Evolutionary conservation across 345 rosid species (phyloP), one percentile per base, ranked within the genome.

Genomic region (Ricinus communis): DNA sequence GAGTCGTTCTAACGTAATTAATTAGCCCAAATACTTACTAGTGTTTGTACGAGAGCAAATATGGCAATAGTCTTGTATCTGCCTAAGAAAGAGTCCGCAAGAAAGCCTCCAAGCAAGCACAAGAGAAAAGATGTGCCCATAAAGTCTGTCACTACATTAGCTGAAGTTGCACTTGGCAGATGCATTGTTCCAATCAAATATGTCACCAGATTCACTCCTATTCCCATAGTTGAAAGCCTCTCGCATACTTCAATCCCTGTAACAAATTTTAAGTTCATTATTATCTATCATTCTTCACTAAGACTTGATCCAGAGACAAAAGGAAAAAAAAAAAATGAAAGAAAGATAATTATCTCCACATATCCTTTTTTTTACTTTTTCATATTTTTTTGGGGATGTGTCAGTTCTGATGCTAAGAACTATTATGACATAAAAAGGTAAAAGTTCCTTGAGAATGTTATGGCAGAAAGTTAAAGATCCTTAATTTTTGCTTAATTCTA

Each of bases 201-300:
- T 13, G 89, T 86, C 78, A 88, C 91, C 38, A 87, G 75, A 79
- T 87, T 88, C 24, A 86, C 89, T 0, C 87, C 87, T 62, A 88
- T 88, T 62, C 87, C 88, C 88, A 88, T 86, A 3, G 89, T 85
- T 60, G 93, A 82, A 15, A 88, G 85, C 80, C 93, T 82, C 83
- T 88, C 90, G 41, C 83, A 74, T 76, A 88, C 33, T 75, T 88
- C 91, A 27, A 83, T 83, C 63, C 85, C 89, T 87, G 79, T 9
- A n/a, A 31, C 2, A 13, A 31, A 49, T 14, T 58, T 16, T 15
- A 30, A 31, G 0, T 12, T 13, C n/a, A 12, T 2, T 18, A 27
- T 0, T 56, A 0, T 56, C 38, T 33, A 33, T 14, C 19, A 56
- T 27, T 56, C 8, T 54, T 54, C 10, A 54, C 15, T 5, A 22